These are phyloP conservation scores for Botrytis elliptica DNA, from an alignment of 2,329 filamentous ascomycete genomes.

Conservation along the genomic window DNA sequence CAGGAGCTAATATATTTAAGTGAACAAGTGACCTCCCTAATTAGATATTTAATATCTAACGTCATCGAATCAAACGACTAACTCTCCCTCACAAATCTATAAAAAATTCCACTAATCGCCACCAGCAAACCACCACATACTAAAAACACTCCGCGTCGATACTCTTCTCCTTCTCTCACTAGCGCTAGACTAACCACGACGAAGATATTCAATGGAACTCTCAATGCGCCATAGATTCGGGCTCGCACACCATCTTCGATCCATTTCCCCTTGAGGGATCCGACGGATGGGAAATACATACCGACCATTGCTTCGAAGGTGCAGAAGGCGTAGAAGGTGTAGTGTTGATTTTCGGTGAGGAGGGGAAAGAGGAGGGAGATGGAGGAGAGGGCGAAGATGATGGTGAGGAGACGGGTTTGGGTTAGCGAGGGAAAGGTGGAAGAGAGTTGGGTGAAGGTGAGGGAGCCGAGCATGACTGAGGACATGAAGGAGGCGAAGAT, in stretches of 20 bases:
- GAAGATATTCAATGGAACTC: constrained; percentile 58
- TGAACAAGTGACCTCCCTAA: neutral
- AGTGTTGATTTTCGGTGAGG: constrained; percentile 43
- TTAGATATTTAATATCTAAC: too few relatives aligned
- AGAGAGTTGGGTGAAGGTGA: constrained; percentile 49
- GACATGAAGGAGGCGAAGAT: constrained; percentile 60
- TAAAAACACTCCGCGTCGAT: constrained; percentile 38
- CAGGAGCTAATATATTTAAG: neutral
- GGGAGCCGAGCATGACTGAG: constrained; percentile 57
- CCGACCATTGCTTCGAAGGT: constrained; percentile 57
- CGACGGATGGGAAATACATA: constrained; percentile 57
- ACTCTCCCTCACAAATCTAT: constrained; percentile 20
- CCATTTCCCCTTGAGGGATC: constrained; percentile 52
- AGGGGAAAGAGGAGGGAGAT: constrained; percentile 45
- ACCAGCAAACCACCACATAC: constrained; percentile 37
- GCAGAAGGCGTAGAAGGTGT: constrained; percentile 57
- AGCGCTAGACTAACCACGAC: constrained; percentile 51
- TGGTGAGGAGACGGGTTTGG: constrained; percentile 40
- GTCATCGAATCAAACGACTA: neutral
- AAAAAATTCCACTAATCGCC: constrained; percentile 31
- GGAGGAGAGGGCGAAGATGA: constrained; percentile 43
- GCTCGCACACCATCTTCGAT: constrained; percentile 55
- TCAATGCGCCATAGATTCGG: constrained; percentile 55
- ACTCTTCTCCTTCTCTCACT: constrained; percentile 45
- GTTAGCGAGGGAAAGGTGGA: constrained; percentile 32